phyloP scores from a whole-genome alignment of 306 rosid genomes.

The Carpinus viminea region DNA sequence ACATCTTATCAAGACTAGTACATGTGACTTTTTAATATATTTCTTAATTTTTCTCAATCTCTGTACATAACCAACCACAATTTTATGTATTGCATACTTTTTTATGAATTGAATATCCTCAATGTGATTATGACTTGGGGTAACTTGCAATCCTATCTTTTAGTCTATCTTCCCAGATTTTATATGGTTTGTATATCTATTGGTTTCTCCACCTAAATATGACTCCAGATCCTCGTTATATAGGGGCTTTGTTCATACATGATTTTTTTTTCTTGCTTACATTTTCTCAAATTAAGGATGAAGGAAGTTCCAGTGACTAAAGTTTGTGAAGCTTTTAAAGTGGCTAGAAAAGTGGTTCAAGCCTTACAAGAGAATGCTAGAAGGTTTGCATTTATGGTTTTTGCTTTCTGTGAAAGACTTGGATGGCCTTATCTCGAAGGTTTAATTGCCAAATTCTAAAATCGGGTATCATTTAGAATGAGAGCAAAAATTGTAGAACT shows the following conservation, averaged over 20 bases:
- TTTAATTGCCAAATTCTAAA: constrained; percentile 86
- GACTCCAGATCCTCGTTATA: background rate
- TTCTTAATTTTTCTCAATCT: constrained; percentile 9
- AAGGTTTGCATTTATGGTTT: constrained; percentile 96
- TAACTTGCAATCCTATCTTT: background rate
- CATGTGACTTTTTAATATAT: constrained; percentile 57
- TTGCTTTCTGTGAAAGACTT: constrained; percentile 92
- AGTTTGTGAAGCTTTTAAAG: constrained; percentile 88
- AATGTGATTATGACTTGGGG: background rate
- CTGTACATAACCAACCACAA: constrained; percentile 1
- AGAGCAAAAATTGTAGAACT: constrained; percentile 95
- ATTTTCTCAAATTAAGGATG: constrained; percentile 26
- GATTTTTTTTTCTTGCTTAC: constrained; percentile 17
- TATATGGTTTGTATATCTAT: background rate
- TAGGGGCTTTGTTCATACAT: constrained; percentile 8
- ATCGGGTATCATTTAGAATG: constrained; percentile 94
- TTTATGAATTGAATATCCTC: background rate
- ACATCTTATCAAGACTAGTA: constrained; percentile 84
- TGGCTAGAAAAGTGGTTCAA: constrained; percentile 97
- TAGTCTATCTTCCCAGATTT: background rate
- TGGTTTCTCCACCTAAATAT: background rate
- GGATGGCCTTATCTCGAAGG: constrained; percentile 97
- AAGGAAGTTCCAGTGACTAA: constrained; percentile 87
- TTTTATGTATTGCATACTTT: background rate
- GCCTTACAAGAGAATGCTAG: constrained; percentile 95